Percentiles rank a stretch among this genome's conserved stretches.
phyloP scores from a whole-genome alignment of 805 yeast genomes.

The Saccharomyces kudriavzevii region DNA sequence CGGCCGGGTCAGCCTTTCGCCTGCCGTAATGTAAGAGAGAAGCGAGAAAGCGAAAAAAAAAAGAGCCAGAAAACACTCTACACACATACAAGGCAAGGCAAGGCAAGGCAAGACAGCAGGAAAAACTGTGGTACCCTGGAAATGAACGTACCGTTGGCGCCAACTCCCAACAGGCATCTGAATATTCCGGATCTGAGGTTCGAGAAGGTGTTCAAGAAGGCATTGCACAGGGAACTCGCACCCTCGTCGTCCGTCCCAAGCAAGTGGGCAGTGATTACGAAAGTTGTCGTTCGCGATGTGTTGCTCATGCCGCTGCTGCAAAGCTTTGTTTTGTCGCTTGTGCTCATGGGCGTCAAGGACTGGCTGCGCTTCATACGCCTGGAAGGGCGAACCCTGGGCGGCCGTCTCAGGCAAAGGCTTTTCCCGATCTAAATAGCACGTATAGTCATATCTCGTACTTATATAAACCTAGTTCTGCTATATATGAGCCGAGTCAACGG shows the following conservation, averaged over 20 bases:
- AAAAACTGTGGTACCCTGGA: background rate
- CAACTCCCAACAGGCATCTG: background rate
- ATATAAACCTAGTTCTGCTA: background rate
- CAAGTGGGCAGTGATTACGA: conserved; percentile 29
- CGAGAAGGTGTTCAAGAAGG: conserved; percentile 49
- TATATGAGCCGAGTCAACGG: background rate
- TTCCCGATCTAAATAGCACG: background rate
- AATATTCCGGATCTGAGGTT: conserved; percentile 60
- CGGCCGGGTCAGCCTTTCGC: background rate
- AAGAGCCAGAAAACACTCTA: background rate
- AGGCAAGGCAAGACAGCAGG: background rate
- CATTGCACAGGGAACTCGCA: conserved; percentile 23
- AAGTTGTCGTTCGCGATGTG: conserved; percentile 45
- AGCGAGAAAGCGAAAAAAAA: background rate
- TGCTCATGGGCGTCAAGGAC: background rate
- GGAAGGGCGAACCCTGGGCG: background rate
- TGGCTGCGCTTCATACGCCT: background rate
- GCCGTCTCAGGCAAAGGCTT: background rate
- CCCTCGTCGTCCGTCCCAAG: background rate
- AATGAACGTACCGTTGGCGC: background rate
- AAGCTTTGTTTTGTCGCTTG: conserved; percentile 33
- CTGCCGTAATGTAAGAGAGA: background rate
- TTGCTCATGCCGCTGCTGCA: conserved; percentile 47
- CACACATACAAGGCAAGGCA: background rate
- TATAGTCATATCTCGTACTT: background rate